Evolutionary conservation across 176 grass and related monocot genomes (phyloP), one percentile per base, ranked within the genome.

Genomic region (Puccinellia tenuiflora): DNA sequence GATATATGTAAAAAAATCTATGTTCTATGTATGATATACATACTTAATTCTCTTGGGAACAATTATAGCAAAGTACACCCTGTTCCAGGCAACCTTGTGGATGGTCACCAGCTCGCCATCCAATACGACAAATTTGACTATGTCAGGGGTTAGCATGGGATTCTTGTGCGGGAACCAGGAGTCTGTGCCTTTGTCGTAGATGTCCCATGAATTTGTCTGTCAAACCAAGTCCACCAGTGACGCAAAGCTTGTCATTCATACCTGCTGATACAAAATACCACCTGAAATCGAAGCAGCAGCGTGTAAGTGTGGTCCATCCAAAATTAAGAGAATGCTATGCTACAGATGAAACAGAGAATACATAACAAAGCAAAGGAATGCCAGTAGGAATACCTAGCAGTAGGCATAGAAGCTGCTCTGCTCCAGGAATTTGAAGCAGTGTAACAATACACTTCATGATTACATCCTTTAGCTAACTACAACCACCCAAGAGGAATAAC

Each of bases 151-250:
- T 21, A 92, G 80, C 85, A 94, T 88, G 5, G 88, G 84, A 64
- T 85, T 90, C 67, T 92, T 89, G 78, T 94, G 90, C 1, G 84
- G 66, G 5, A 73, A 69, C 90, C 94, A 97, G 0, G 79, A 92
- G 56, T 94, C 21, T 25, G 90, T 90, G 28, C 0, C 79, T 10
- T 77, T 54, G 78, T 94, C 86, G 30, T 94, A 94, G 38, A 97
- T 82, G 56, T 94, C 88, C 94, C 92, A 94, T 8, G 94, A 97
- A 82, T 92, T 90, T 68, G 78, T 82, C 86, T 4, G 85, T 92
- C 68, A 90, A 60, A 30, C 90, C 90, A 31, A 31, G 46, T 5
- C 92, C 90, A 30, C 84, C 71, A 9, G 80, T 81, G 16, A 97
- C 51, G 31, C 92, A 97, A 43, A 94, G 54, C 28, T 92, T 94